Percentiles rank a stretch among this genome's conserved stretches.
Evolutionary conservation across 129 eudicot species (phyloP).

Genomic region (Mikania micrantha): DNA sequence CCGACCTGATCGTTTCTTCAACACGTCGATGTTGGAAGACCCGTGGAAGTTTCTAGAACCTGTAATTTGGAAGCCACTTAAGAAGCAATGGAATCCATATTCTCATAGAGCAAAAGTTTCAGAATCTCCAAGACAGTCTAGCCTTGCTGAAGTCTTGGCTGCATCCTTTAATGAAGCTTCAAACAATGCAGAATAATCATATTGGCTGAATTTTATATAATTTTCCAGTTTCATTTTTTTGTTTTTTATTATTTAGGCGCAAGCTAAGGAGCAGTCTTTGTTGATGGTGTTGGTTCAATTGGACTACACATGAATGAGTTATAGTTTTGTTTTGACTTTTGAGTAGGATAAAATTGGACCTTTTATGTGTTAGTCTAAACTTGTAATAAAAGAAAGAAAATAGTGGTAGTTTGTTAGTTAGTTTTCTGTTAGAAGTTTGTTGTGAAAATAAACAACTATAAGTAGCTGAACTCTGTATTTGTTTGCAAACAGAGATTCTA

Average conservation of each 20-base stretch:
- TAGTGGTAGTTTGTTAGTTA: too few relatives aligned
- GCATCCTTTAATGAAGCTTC: constrained; percentile 50
- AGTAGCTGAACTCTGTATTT: too few relatives aligned
- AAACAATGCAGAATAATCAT: constrained; percentile 1
- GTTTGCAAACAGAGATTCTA: too few relatives aligned
- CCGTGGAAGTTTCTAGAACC: constrained; percentile 75
- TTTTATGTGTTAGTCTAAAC: too few relatives aligned
- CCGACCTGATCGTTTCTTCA: constrained; percentile 45
- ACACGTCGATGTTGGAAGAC: constrained; percentile 79
- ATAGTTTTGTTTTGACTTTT: too few relatives aligned
- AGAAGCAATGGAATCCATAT: constrained; percentile 38
- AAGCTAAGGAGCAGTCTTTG: too few relatives aligned
- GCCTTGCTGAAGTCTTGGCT: constrained; percentile 83
- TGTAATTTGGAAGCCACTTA: constrained; percentile 40
- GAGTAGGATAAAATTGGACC: too few relatives aligned
- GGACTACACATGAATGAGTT: too few relatives aligned
- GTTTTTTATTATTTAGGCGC: constrained; percentile 5
- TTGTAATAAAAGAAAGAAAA: too few relatives aligned
- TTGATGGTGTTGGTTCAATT: too few relatives aligned
- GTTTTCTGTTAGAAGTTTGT: too few relatives aligned
- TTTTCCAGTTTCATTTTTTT: background rate
- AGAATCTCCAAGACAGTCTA: constrained; percentile 33
- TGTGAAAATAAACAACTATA: too few relatives aligned
- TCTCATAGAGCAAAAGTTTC: constrained; percentile 40
- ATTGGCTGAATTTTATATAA: constrained; percentile 7